Percentiles rank a stretch among this genome's conserved stretches.
phyloP scores from a whole-genome alignment of 441 rosid species.

The Jatropha podagrica region DNA sequence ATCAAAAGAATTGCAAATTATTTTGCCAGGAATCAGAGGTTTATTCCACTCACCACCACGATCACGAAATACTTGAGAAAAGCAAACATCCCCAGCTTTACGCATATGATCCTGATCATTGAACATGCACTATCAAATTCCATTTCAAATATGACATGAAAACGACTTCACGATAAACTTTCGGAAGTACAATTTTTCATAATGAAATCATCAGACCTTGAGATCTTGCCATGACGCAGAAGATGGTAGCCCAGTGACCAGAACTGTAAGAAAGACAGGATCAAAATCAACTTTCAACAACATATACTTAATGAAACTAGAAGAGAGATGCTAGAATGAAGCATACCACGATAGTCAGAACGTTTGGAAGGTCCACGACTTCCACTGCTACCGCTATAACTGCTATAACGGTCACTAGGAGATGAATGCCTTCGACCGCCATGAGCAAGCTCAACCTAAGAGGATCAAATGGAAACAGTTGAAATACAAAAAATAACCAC shows the following conservation, averaged over 20 bases:
- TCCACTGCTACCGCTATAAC: constrained; percentile 59
- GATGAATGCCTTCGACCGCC: constrained; percentile 78
- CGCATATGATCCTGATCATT: constrained; percentile 91
- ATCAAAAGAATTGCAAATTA: neutral
- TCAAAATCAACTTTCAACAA: constrained; percentile 11
- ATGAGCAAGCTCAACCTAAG: constrained; percentile 91
- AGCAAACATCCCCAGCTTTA: constrained; percentile 92
- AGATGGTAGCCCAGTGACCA: constrained; percentile 86
- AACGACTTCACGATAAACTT: neutral
- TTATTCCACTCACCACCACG: constrained; percentile 58
- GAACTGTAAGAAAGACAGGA: constrained; percentile 42
- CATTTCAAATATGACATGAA: neutral
- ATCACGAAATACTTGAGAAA: constrained; percentile 89
- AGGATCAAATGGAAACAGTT: constrained; percentile 8
- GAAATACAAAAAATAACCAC: constrained; percentile 5
- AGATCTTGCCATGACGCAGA: constrained; percentile 99
- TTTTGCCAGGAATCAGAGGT: neutral
- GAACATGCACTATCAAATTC: constrained; percentile 9
- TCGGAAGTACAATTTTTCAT: neutral
- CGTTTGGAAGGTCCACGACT: constrained; percentile 72
- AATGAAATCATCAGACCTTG: constrained; percentile 49
- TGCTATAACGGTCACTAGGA: constrained; percentile 66
- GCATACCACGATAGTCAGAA: constrained; percentile 88
- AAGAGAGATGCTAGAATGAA: neutral
- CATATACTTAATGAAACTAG: neutral